A percentile compares a stretch with the other conserved stretches of the same genome.
Conservation (phyloP, 2,329 filamentous ascomycete species). For the Calonectria crousiana region DNA sequence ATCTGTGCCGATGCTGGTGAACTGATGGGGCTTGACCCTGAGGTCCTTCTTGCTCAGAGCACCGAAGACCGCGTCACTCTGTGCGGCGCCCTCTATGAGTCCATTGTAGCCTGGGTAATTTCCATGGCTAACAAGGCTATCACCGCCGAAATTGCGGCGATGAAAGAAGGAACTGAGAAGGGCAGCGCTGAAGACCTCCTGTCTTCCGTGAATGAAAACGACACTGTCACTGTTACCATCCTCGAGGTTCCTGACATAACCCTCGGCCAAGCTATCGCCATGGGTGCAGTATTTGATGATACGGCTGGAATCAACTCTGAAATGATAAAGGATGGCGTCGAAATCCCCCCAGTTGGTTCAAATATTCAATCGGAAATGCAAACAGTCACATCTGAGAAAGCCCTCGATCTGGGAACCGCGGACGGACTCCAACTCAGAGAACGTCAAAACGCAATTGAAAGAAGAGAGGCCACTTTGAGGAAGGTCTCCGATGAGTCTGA, state of each 20-base stretch:
- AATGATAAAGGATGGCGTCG: slow-evolving; percentile 95
- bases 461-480: slow-evolving; percentile 84
- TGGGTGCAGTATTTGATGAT: slow-evolving; percentile 94
- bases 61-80: slow-evolving; percentile 87
- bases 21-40: slow-evolving; percentile 87
- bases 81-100: slow-evolving; percentile 92
- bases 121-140: slow-evolving; percentile 90
- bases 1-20: slow-evolving; percentile 91
- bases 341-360: slow-evolving; percentile 77
- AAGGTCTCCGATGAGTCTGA: slow-evolving; percentile 86
- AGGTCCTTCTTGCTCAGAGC: slow-evolving; percentile 80
- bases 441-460: slow-evolving; percentile 81
- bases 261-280: slow-evolving; percentile 86
- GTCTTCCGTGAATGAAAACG: slow-evolving; percentile 77
- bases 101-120: slow-evolving; percentile 96
- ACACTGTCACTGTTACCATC: slow-evolving; percentile 90
- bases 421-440: slow-evolving; percentile 77
- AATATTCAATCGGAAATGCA: slow-evolving; percentile 91
- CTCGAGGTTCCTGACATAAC: slow-evolving; percentile 85
- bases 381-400: slow-evolving; percentile 80
- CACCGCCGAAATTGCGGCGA: slow-evolving; percentile 76
- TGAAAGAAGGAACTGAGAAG: slow-evolving; percentile 74
- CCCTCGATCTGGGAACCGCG: slow-evolving; percentile 82
- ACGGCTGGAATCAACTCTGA: slow-evolving; percentile 92
- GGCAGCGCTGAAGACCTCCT: slow-evolving; percentile 73